phyloP scores from a whole-genome alignment of 257 asterid species.

The Jacaranda copaia region DNA sequence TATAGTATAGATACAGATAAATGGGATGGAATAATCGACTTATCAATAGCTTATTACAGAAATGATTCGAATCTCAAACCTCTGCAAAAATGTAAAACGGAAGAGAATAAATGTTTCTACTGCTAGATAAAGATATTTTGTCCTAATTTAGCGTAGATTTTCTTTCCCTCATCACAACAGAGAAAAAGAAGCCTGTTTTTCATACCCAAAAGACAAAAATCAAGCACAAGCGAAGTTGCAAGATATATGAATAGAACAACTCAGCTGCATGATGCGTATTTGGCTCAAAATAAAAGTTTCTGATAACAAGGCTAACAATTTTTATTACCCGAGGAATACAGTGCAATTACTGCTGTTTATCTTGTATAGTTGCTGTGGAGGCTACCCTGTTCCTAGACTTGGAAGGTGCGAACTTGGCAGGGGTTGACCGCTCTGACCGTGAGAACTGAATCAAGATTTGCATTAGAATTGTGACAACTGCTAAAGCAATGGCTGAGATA shows the following conservation, averaged over 20 bases:
- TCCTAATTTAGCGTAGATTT: no score
- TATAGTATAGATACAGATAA: no score
- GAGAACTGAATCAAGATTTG: conserved; percentile 87
- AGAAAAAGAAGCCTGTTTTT: not conserved
- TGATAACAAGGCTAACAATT: not conserved
- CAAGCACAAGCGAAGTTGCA: not conserved
- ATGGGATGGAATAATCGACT: no score
- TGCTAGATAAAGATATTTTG: no score
- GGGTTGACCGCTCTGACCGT: conserved; percentile 79
- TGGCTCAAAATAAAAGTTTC: conserved; percentile 11
- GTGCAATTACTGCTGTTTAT: conserved; percentile 42
- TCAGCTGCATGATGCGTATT: conserved; percentile 1
- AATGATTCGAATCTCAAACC: no score
- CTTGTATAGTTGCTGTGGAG: conserved; percentile 41
- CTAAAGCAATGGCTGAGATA: conserved; percentile 61
- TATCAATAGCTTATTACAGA: no score
- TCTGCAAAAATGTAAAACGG: no score
- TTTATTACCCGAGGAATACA: conserved; percentile 23
- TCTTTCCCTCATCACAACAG: not conserved
- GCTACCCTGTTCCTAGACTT: conserved; percentile 41
- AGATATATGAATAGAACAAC: conserved; percentile 1
- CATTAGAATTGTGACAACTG: conserved; percentile 70
- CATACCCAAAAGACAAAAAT: not conserved
- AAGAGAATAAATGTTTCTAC: no score
- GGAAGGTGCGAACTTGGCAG: conserved; percentile 61